phyloP scores from a whole-genome alignment of 768 basidiomycete species.

The Suillus cothurnatus region DNA sequence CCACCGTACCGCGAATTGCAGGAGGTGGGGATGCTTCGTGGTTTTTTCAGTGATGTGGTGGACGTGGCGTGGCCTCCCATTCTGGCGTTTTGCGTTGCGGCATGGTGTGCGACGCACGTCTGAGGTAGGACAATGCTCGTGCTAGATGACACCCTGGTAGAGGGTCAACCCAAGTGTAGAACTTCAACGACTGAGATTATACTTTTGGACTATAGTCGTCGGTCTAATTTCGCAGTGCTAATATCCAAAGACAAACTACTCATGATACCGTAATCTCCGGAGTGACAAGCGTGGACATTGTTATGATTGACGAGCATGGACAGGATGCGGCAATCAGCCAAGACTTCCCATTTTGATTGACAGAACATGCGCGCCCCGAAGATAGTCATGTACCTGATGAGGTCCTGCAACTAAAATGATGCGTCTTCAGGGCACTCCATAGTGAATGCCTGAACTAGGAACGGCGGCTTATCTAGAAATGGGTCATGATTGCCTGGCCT shows the following conservation, averaged over 20 bases:
- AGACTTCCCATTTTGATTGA: not conserved
- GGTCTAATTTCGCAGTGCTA: not conserved
- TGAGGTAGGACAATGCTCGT: slow-evolving; percentile 12
- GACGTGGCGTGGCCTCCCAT: slow-evolving; percentile 41
- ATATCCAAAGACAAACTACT: not conserved
- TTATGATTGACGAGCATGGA: not conserved
- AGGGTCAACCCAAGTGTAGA: not conserved
- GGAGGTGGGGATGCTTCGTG: slow-evolving; percentile 30
- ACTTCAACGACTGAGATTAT: not conserved
- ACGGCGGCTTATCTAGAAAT: not conserved
- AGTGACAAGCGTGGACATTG: not conserved
- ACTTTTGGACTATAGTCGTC: not conserved
- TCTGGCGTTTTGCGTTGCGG: slow-evolving; percentile 30
- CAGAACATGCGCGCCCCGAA: not conserved
- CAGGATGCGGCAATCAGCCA: not conserved
- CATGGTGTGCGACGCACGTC: slow-evolving; percentile 37
- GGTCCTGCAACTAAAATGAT: not conserved
- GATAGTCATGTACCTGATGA: not conserved
- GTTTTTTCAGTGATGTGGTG: slow-evolving; percentile 32
- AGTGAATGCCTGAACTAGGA: not conserved
- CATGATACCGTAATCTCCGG: slow-evolving; percentile 3
- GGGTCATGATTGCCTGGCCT: not conserved
- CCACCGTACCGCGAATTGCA: slow-evolving; percentile 19
- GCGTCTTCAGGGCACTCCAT: not conserved
- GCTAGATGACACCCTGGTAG: not conserved